A percentile compares a stretch with the other conserved stretches of the same genome.
phyloP scores from a whole-genome alignment of 2,329 filamentous ascomycete genomes.

The Dactylonectria macrodidyma region DNA sequence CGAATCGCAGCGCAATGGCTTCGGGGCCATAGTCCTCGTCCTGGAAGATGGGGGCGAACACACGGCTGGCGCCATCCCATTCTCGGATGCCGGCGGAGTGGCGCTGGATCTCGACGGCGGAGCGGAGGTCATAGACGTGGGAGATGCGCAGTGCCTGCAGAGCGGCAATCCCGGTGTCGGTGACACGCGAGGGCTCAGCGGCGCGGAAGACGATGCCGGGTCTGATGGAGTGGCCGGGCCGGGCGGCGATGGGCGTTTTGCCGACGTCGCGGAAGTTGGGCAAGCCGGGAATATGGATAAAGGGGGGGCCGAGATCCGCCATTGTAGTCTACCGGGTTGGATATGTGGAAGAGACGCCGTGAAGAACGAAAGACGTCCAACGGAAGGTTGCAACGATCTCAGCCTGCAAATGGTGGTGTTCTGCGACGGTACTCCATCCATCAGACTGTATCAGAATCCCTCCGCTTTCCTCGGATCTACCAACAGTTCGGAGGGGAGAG shows the following conservation, averaged over 20 bases:
- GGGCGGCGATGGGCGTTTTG: slow-evolving; percentile 65
- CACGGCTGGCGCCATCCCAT: slow-evolving; percentile 60
- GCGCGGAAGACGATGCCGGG: slow-evolving; percentile 76
- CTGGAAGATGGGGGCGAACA: slow-evolving; percentile 76
- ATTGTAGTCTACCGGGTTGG: slow-evolving; percentile 26
- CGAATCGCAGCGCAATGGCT: slow-evolving; percentile 72
- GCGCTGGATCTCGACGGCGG: slow-evolving; percentile 69
- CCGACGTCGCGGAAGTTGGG: slow-evolving; percentile 80
- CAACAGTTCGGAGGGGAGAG: slow-evolving; percentile 1
- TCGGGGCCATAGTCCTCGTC: slow-evolving; percentile 75
- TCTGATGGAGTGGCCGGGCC: slow-evolving; percentile 68
- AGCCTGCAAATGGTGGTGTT: neutral
- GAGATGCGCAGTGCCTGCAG: slow-evolving; percentile 72
- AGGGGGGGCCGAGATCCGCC: slow-evolving; percentile 58
- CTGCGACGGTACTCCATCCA: neutral
- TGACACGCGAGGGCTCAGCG: slow-evolving; percentile 75
- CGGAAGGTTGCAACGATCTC: neutral
- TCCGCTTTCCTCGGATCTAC: neutral
- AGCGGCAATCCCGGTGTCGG: slow-evolving; percentile 64
- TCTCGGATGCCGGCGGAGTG: slow-evolving; percentile 51
- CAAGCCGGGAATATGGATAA: slow-evolving; percentile 69
- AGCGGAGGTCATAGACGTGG: slow-evolving; percentile 79
- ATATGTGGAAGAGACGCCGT: neutral
- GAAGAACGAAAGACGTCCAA: neutral
- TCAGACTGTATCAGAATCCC: neutral